A percentile compares a stretch with the other conserved stretches of the same genome.
Conservation (phyloP, 1,284 basidiomycete species). For the Apiotrichum porosum region DNA sequence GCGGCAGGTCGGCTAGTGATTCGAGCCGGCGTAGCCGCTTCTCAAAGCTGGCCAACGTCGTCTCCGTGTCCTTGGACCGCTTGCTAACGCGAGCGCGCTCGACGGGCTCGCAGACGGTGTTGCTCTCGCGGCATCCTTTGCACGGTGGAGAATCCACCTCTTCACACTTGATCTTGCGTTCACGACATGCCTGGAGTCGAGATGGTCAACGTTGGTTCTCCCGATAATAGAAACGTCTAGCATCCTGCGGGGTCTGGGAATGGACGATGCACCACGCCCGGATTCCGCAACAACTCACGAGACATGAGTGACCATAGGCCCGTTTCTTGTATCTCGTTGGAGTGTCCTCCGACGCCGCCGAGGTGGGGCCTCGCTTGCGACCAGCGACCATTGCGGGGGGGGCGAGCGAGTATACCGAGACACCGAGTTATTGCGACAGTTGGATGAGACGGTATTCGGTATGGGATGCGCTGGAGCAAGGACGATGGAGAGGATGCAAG, state of each 20-base stretch:
- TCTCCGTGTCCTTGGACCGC: slow-evolving; percentile 1
- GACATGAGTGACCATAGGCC: slow-evolving; percentile 4
- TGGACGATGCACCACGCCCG: no score
- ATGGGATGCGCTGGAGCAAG: no score
- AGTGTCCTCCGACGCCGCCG: neutral
- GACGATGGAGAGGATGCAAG: no score
- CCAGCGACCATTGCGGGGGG: no score
- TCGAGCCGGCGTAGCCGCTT: slow-evolving; percentile 4
- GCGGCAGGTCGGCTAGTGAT: neutral
- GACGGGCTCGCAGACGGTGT: slow-evolving; percentile 8
- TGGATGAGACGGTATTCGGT: no score
- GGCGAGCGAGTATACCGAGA: no score
- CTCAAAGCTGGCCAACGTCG: neutral
- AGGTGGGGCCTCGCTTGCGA: no score
- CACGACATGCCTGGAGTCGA: slow-evolving; percentile 4
- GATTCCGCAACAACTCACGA: slow-evolving; percentile 1
- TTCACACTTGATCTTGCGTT: slow-evolving; percentile 11
- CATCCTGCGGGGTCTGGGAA: neutral
- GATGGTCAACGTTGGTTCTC: neutral
- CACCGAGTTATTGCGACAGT: no score
- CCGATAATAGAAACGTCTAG: neutral
- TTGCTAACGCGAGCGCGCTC: neutral
- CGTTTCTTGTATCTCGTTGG: slow-evolving; percentile 8
- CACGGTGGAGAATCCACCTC: slow-evolving; percentile 6
- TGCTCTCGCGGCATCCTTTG: slow-evolving; percentile 4